Evolutionary conservation across 2,329 filamentous ascomycete genomes (phyloP), one percentile per base, ranked within the genome.

Genomic region (Gnomoniopsis smithogilvyi): DNA sequence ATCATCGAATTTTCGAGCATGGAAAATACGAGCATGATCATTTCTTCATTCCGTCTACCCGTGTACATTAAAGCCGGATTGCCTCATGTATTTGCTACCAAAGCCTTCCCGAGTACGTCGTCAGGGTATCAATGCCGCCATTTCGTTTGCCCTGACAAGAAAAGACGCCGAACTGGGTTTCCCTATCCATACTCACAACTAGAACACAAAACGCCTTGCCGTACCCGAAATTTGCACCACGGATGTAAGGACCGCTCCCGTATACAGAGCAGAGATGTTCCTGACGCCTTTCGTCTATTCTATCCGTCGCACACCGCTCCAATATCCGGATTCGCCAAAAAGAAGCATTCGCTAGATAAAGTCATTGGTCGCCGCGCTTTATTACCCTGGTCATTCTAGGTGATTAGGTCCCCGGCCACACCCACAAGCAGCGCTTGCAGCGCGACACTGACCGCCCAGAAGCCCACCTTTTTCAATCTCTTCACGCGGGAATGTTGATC

Each of bases 341-440:
- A 45, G 19, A 19, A 19, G 8, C 41, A 7, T 6, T n/a, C 17
- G 41, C 41, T 10, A 8, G 34, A 45, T 19, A 41, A n/a, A 3
- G 17, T 14, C 6, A 4, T 41, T n/a, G n/a, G n/a, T 41, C 36
- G 36, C 26, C 26, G 24, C 17, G n/a, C 30, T 2, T 6, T 10
- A 10, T 7, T 17, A 17, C 12, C 4, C 10, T 11, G 15, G 10
- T 34, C 49, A 34, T 15, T 26, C 51, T 49, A 62, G 53, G 64
- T 73, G 53, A 86, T 80, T 61, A 87, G 77, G 64, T 92, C 95
- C 17, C 94, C 94, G 4, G 93, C 94, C 80, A 98, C 90, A 11
- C 95, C 95, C 77, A 98, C 89, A 70, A 98, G 95, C 38, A 99
- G 82, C 3, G 94, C 95, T 71, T 99, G 95, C 8, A 94, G 90